These are phyloP conservation scores for Thalassiosira gravida DNA, from an alignment of 352 stramenopile genomes.

Conservation along the genomic window DNA sequence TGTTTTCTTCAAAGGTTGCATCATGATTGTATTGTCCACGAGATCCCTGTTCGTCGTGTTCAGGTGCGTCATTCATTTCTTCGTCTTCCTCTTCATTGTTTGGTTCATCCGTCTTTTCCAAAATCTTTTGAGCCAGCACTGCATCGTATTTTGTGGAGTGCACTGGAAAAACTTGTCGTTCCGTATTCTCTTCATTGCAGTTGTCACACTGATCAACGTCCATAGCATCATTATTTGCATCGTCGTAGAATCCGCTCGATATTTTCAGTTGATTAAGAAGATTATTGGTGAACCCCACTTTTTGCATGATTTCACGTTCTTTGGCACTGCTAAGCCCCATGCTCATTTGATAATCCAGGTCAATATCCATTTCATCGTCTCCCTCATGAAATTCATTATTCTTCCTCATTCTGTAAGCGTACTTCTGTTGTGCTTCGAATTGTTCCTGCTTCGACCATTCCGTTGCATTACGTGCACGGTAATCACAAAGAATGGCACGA, in stretches of 20 bases:
- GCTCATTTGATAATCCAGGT: background rate
- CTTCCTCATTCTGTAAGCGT: conserved; percentile 8
- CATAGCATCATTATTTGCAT: background rate
- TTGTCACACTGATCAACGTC: background rate
- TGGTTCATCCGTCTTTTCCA: background rate
- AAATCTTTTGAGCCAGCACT: background rate
- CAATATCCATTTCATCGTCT: conserved; percentile 29
- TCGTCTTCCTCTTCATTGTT: background rate
- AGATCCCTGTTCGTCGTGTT: conserved; percentile 6
- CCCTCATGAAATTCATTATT: conserved; percentile 6
- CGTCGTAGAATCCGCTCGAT: background rate
- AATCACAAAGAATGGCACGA: conserved; percentile 31
- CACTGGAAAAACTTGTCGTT: background rate
- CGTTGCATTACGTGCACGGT: conserved; percentile 18
- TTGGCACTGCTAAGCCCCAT: conserved; percentile 2
- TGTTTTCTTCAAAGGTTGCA: conserved; percentile 4
- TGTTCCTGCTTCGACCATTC: conserved; percentile 34
- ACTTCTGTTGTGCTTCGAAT: conserved; percentile 1
- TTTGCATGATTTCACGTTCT: conserved; percentile 35
- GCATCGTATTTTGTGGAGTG: background rate
- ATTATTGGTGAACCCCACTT: conserved; percentile 19
- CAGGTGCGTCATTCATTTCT: too few species aligned
- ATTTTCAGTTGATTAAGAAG: conserved; percentile 25
- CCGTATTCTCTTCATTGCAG: background rate
- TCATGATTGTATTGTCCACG: too few species aligned